Percentiles rank a stretch among this genome's conserved stretches.
Conservation (phyloP, 768 basidiomycete genomes). For the Hygrocybe coccinea region DNA sequence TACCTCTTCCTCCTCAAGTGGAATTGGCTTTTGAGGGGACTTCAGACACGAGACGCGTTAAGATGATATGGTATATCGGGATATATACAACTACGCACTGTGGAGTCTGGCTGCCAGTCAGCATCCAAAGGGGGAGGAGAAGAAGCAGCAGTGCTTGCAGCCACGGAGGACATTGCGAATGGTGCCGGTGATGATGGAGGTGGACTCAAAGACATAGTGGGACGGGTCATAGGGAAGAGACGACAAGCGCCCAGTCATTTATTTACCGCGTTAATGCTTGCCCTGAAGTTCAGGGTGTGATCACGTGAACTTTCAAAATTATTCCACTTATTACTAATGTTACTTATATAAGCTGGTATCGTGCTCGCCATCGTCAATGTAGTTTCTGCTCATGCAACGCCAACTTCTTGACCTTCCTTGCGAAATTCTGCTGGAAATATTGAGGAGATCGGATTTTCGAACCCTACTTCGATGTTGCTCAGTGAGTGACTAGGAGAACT, state of each 20-base stretch:
- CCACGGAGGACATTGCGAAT: conserved; percentile 6
- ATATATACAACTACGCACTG: not conserved
- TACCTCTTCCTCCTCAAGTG: not conserved
- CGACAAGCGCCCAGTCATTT: not conserved
- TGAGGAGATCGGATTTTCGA: not conserved
- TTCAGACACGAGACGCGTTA: not conserved
- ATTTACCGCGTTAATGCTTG: not conserved
- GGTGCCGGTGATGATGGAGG: not conserved
- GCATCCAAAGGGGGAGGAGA: conserved; percentile 6
- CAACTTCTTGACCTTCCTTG: not conserved
- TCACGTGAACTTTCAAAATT: not conserved
- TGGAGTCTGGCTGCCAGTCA: not conserved
- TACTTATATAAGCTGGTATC: no score
- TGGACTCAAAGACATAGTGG: not conserved
- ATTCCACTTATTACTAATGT: no score
- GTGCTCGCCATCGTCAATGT: no score
- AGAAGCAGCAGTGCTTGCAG: conserved; percentile 16
- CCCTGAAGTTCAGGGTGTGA: not conserved
- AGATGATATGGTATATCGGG: not conserved
- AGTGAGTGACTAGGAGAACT: not conserved
- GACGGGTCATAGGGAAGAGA: not conserved
- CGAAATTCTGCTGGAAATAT: not conserved
- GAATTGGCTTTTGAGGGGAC: not conserved
- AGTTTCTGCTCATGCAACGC: no score
- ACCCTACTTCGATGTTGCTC: not conserved